These are phyloP conservation scores for Eucalyptus regnans DNA, from an alignment of 345 rosid species.

Conservation along the genomic window DNA sequence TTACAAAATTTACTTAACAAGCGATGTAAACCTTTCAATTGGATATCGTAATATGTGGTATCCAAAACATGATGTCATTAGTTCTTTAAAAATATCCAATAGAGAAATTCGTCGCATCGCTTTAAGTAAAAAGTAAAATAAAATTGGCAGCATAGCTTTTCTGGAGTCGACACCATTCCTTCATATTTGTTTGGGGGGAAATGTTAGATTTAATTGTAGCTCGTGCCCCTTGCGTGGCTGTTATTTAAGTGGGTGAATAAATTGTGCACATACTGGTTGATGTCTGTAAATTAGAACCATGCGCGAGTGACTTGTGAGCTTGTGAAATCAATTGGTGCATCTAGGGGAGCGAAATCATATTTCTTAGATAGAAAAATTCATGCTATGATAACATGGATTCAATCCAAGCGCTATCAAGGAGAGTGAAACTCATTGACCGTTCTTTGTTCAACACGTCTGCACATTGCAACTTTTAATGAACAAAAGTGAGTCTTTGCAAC, in stretches of 20 bases:
- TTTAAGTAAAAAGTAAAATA: accelerated
- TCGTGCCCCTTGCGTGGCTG: neutral
- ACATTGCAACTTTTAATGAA: neutral
- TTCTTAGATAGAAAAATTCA: neutral
- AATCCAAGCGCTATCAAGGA: neutral
- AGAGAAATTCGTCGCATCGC: neutral
- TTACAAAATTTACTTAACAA: neutral
- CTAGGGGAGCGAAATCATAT: neutral
- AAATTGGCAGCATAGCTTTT: neutral
- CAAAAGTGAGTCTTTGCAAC: neutral
- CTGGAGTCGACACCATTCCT: neutral
- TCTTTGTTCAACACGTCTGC: neutral
- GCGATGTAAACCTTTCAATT: neutral
- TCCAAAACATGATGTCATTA: neutral
- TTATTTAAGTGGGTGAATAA: neutral
- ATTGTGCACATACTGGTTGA: neutral
- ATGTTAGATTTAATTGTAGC: neutral
- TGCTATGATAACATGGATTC: neutral
- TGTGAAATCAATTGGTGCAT: neutral
- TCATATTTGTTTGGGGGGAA: neutral
- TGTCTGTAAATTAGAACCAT: neutral
- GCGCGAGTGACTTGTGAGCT: neutral
- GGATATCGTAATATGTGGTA: neutral
- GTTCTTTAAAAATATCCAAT: neutral
- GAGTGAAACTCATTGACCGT: neutral